These are phyloP conservation scores for Maudiozyma humilis DNA, from an alignment of 1,139 yeast genomes.

Conservation along the genomic window DNA sequence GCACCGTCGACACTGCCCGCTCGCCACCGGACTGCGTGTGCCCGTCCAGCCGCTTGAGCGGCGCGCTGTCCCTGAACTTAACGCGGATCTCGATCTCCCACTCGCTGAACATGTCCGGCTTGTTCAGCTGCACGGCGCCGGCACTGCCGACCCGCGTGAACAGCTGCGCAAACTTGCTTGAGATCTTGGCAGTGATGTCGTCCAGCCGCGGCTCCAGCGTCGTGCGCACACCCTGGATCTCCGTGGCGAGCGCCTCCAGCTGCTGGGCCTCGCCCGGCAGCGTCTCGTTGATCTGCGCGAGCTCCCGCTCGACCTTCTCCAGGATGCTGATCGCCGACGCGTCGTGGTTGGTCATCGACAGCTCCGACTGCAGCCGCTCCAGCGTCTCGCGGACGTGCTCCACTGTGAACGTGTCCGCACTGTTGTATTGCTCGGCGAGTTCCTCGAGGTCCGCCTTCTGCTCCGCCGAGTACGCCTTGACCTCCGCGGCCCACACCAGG, in stretches of 20 bases:
- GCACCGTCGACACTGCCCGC: slow-evolving; percentile 87
- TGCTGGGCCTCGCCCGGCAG: slow-evolving; percentile 29
- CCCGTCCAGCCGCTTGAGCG: slow-evolving; percentile 61
- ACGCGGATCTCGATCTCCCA: slow-evolving; percentile 86
- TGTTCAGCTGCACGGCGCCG: slow-evolving; percentile 63
- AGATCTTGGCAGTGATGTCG: slow-evolving; percentile 44
- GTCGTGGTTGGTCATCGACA: slow-evolving; percentile 33
- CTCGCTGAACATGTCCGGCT: slow-evolving; percentile 48
- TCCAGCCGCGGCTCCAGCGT: slow-evolving; percentile 56
- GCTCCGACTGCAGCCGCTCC: slow-evolving; percentile 33
- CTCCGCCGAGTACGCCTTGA: slow-evolving; percentile 37
- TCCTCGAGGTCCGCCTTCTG: slow-evolving; percentile 38
- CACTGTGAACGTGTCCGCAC: slow-evolving; percentile 39
- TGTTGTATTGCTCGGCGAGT: slow-evolving; percentile 40
- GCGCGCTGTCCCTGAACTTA: slow-evolving; percentile 71
- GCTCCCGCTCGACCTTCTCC: slow-evolving; percentile 30
- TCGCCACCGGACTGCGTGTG: slow-evolving; percentile 97
- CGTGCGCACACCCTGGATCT: slow-evolving; percentile 36
- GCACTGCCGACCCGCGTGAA: slow-evolving; percentile 75
- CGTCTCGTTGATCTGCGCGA: slow-evolving; percentile 19
- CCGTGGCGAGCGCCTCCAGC: slow-evolving; percentile 29
- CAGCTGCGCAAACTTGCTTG: slow-evolving; percentile 54
- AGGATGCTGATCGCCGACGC: slow-evolving; percentile 36
- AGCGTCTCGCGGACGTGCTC: slow-evolving; percentile 30
- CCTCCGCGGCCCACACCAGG: slow-evolving; percentile 36